Evolutionary conservation across 1,284 basidiomycete genomes (phyloP), one percentile per base, ranked within the genome.

Genomic region (Ceratobasidium theobromae): DNA sequence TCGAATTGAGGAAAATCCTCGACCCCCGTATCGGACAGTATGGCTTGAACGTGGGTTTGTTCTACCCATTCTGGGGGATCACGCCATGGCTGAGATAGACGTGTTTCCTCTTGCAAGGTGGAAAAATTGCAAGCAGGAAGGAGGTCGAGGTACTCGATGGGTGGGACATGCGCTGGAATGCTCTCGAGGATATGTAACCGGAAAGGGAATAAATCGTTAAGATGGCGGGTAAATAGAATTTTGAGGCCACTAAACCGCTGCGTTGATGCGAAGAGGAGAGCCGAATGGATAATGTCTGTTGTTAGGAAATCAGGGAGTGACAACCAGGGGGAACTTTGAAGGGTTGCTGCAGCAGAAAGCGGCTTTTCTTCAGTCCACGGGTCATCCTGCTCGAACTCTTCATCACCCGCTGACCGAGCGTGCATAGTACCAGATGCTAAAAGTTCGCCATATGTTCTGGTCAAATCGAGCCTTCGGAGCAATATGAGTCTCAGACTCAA

Each of bases 141-240:
- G 3, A 95, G 70, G 23, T 82, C 80, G 23, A 79, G 78, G 71
- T 84, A 87, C 41, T 82, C 77, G 1, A 84, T 78, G 1, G 92
- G 89, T 40, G 84, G 79, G 2, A 81, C 77, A 76, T 92, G 86
- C 69, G 85, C 83, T 18, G 94, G 92, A 64, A 96, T 83, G 65
- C 79, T 81, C 67, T 89, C 83, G 60, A 95, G 78, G 57, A 96
- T 82, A 21, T 76, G 72, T 71, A 89, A 81, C 45, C 93, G 88
- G 72, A 78, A 82, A 1, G 87, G 86, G 83, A 86, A 91, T 27
- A 95, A 76, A 25, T 76, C 73, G 4, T 72, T 40, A 25, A 76
- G 74, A 73, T 93, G 89, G 53, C 84, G 83, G 41, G 79, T 73
- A 68, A 86, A 76, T 41, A 95, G 77, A 32, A 82, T 77, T 27